These are phyloP conservation scores for Lathyrus oleraceus DNA, from an alignment of 306 rosid genomes.

Conservation along the genomic window DNA sequence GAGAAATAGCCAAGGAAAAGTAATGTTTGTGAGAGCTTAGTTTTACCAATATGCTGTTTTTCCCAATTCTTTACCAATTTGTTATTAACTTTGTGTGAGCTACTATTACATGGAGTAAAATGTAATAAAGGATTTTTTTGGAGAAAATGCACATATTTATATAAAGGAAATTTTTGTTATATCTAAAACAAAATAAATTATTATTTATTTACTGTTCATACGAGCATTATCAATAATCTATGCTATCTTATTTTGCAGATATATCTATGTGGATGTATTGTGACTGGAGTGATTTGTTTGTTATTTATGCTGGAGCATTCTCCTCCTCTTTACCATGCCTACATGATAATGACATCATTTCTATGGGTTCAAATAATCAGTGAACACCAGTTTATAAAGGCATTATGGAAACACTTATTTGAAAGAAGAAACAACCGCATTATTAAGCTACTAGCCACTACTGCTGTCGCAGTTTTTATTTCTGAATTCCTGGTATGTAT, in stretches of 20 bases:
- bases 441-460: slow-evolving; percentile 52
- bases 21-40: slow-evolving; percentile 56
- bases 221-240: slow-evolving; percentile 10
- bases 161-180: slow-evolving; percentile 12
- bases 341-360: slow-evolving; percentile 67
- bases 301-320: slow-evolving; percentile 72
- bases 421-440: slow-evolving; percentile 57
- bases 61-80: slow-evolving; percentile 24
- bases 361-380: slow-evolving; percentile 73
- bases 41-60: slow-evolving; percentile 15
- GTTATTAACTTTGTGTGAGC: slow-evolving; percentile 33
- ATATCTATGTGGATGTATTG: slow-evolving; percentile 61
- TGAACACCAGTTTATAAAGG: slow-evolving; percentile 66
- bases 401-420: slow-evolving; percentile 65
- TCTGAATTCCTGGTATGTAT: slow-evolving; percentile 78
- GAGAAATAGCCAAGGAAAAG: slow-evolving; percentile 60
- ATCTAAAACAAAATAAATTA: slow-evolving; percentile 12
- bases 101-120: slow-evolving; percentile 22
- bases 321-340: slow-evolving; percentile 89
- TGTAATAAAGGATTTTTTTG: slow-evolving; percentile 10
- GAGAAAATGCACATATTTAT: neutral
- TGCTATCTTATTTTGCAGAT: slow-evolving; percentile 53
- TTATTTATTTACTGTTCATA: neutral
- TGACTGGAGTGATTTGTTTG: slow-evolving; percentile 56
- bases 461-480: slow-evolving; percentile 60